phyloP scores from a whole-genome alignment of 257 asterid genomes.

The Rubia yunnanensis region DNA sequence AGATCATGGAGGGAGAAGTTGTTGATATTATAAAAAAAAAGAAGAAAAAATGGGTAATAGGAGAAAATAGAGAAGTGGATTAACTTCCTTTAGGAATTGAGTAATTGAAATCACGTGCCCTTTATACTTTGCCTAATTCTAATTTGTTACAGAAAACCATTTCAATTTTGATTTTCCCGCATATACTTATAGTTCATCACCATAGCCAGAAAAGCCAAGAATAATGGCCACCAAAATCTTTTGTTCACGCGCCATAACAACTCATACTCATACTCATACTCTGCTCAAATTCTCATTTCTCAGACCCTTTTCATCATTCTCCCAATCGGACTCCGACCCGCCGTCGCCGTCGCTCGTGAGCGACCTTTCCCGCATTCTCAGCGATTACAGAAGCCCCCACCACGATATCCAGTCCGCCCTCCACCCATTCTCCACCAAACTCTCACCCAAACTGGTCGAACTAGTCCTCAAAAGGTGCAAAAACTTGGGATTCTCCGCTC shows the following conservation, averaged over 20 bases:
- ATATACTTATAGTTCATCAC: no score
- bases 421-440: conserved; percentile 39
- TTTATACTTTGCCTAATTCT: no score
- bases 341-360: conserved; percentile 44
- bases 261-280: no score
- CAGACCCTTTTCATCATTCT: conserved; percentile 4
- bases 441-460: conserved; percentile 48
- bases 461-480: conserved; percentile 78
- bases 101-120: no score
- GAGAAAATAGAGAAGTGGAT: no score
- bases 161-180: no score
- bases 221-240: conserved; percentile 7
- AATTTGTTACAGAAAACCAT: no score
- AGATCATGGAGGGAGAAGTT: no score
- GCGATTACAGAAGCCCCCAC: conserved; percentile 71
- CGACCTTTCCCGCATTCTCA: conserved; percentile 69
- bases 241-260: conserved; percentile 5
- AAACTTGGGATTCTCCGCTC: conserved; percentile 78
- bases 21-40: no score
- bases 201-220: no score
- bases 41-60: no score
- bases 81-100: no score
- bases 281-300: neutral
- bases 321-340: conserved; percentile 11
- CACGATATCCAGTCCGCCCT: conserved; percentile 83